A percentile compares a stretch with the other conserved stretches of the same genome.
These are phyloP conservation scores for Candida hispaniensis DNA, from an alignment of 805 yeast species.

Conservation along the genomic window DNA sequence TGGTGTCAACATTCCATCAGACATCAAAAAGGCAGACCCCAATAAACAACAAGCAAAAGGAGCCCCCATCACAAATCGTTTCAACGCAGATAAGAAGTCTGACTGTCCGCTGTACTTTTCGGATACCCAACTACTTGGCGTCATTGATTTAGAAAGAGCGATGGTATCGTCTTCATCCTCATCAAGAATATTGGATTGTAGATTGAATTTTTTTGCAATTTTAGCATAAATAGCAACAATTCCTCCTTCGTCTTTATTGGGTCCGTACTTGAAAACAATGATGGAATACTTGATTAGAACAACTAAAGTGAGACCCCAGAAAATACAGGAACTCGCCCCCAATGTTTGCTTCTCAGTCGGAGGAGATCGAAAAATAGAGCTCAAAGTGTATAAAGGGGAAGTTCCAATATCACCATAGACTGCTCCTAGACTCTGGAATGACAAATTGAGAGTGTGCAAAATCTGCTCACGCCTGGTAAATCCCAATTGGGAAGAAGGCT, in stretches of 20 bases:
- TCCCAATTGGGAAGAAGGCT: no score
- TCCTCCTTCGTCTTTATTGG: constrained; percentile 54
- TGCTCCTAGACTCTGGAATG: not conserved
- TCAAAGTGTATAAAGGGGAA: constrained; percentile 44
- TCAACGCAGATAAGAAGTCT: constrained; percentile 15
- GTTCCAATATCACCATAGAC: constrained; percentile 41
- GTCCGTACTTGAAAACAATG: constrained; percentile 41
- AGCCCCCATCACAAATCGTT: constrained; percentile 14
- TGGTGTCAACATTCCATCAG: constrained; percentile 54
- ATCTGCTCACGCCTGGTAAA: no score
- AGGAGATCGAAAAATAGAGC: constrained; percentile 29
- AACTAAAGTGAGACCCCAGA: constrained; percentile 44
- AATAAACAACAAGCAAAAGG: constrained; percentile 34
- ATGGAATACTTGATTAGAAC: constrained; percentile 43
- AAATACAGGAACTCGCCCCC: constrained; percentile 44
- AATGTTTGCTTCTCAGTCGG: constrained; percentile 35
- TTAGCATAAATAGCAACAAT: constrained; percentile 54
- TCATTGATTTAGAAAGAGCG: constrained; percentile 19
- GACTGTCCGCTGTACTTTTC: constrained; percentile 7
- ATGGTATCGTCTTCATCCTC: constrained; percentile 11
- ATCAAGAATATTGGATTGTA: constrained; percentile 21
- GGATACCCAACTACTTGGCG: constrained; percentile 12
- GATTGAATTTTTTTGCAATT: constrained; percentile 38
- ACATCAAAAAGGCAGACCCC: constrained; percentile 47
- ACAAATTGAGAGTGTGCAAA: no score